Evolutionary conservation across 1,139 yeast genomes (phyloP), one percentile per base, ranked within the genome.

Genomic region (Candida sojae): DNA sequence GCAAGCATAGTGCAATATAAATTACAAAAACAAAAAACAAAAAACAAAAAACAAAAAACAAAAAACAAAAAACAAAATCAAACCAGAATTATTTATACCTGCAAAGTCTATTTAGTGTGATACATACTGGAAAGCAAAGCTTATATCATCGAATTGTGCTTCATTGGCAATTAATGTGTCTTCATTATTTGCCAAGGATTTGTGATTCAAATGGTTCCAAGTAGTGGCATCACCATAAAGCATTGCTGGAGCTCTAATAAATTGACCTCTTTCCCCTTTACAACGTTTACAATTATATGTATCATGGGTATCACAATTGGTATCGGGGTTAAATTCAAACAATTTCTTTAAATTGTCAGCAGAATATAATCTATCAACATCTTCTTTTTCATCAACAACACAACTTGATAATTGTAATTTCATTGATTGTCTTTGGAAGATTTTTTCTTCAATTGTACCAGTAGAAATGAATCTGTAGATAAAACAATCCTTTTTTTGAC

Each of bases 201-300:
- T 76, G 53, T 80, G 88, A 49, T 85, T 79, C 52, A 88, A 77
- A 68, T 93, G 99, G 63, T 93, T 92, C 99, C 99, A 93, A 0
- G 97, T 86, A 0, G 97, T 93, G 0, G 98, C 89, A 67, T 95
- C 99, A 55, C 99, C 99, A 62, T 95, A 95, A 38, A 93, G 73
- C 96, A 93, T 91, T 0, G 96, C 96, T 0, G 87, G 83, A 0
- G 97, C 79, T 57, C 80, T 84, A 9, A 74, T 61, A 34, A 69
- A 55, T 68, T 93, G 99, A 36, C 82, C 83, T 17, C 57, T 50
- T 11, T 76, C 76, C n/a, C 67, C 64, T 12, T 63, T 61, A 66
- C 99, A 93, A 56, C 98, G 75, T 62, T 84, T 85, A 70, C 99
- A 93, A 56, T 87, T 81, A 71, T 83, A 93, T 0, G 96, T 88